These are phyloP conservation scores for barley (Hordeum vulgare) DNA, from an alignment of 176 grass and related monocot genomes.

Conservation along the genomic window MorexV3_pseudomolecules_assembly NC_058524.1:489659788-489660287, in stretches of 20 bases:
- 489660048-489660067: no score
- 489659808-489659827: not conserved
- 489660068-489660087: not conserved
- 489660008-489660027: not conserved
- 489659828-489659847: not conserved
- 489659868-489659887: not conserved
- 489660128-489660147: not conserved
- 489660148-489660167: not conserved
- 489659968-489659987: not conserved
- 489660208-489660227: not conserved
- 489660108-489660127: not conserved
- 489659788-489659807: not conserved
- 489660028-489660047: not conserved
- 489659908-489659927: not conserved
- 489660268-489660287: constrained; percentile 58
- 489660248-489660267: constrained; percentile 78
- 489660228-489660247: constrained; percentile 70
- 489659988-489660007: not conserved
- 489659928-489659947: not conserved
- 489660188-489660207: not conserved
- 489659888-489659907: not conserved
- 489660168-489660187: not conserved
- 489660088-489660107: not conserved
- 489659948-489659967: not conserved
- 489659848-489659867: not conserved